Conservation (phyloP, 441 rosid genomes). For the Gossypium aridum region DNA sequence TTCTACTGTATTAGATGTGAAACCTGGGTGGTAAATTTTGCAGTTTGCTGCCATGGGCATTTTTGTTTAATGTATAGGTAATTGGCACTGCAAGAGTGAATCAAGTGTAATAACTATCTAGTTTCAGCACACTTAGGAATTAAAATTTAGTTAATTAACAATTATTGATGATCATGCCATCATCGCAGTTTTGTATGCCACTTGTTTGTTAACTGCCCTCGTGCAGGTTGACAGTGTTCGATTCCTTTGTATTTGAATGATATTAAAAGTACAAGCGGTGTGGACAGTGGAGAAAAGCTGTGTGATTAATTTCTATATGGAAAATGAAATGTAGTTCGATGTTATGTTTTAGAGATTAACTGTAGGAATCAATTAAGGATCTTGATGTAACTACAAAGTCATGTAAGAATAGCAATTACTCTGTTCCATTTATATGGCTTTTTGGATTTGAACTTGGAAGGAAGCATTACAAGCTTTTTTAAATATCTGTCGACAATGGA, state of each 20-base stretch:
- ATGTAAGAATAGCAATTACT: not conserved
- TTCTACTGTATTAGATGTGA: not conserved
- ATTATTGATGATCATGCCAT: constrained; percentile 17
- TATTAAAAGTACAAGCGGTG: not conserved
- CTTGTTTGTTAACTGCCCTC: not conserved
- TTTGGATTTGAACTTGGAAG: not conserved
- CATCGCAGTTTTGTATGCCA: constrained; percentile 15
- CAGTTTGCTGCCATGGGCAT: constrained; percentile 26
- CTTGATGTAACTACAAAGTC: too few species aligned
- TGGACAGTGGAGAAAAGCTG: not conserved
- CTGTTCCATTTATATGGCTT: not conserved
- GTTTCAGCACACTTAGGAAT: constrained; percentile 6
- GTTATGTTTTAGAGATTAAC: not conserved
- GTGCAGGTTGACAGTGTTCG: not conserved
- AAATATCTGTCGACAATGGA: not conserved
- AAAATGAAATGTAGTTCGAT: not conserved
- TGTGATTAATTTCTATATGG: not conserved
- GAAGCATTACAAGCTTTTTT: not conserved
- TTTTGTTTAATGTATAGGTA: constrained; percentile 31
- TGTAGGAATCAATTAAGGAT: too few species aligned
- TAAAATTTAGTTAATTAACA: constrained; percentile 2
- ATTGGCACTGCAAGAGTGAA: constrained; percentile 7
- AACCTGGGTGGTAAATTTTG: constrained; percentile 43
- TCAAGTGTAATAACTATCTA: not conserved
- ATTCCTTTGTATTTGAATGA: not conserved